Conservation (phyloP, 164 flowering plant genomes). For the Kalanchoe fedtschenkoi region DNA sequence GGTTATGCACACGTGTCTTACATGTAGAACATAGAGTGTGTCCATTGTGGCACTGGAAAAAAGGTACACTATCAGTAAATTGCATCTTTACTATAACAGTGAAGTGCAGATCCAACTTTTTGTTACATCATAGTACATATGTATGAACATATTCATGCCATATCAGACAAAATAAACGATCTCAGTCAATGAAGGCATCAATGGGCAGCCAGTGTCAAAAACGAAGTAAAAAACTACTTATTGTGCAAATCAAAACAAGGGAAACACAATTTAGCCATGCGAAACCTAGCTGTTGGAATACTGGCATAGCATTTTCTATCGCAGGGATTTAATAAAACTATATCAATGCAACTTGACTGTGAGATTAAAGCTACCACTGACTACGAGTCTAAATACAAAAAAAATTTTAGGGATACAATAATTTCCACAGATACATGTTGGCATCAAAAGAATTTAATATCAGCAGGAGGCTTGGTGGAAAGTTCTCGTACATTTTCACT, state of each 20-base stretch:
- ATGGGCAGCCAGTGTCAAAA: too few relatives aligned
- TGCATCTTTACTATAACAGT: not conserved
- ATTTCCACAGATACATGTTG: too few relatives aligned
- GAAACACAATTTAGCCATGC: not conserved
- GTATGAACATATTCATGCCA: too few relatives aligned
- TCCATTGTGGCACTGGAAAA: constrained; percentile 64
- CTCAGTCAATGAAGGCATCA: not conserved
- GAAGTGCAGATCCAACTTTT: not conserved
- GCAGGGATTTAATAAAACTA: not conserved
- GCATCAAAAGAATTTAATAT: too few relatives aligned
- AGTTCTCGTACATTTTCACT: not conserved
- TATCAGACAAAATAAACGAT: not conserved
- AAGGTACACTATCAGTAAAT: not conserved
- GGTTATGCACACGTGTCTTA: constrained; percentile 55
- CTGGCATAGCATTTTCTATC: not conserved
- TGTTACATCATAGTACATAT: too few relatives aligned
- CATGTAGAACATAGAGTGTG: constrained; percentile 67
- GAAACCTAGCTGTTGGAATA: not conserved
- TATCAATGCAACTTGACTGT: not conserved
- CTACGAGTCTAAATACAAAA: too few relatives aligned
- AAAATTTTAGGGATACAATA: too few relatives aligned
- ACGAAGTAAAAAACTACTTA: too few relatives aligned
- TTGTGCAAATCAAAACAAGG: not conserved
- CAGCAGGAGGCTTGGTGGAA: not conserved
- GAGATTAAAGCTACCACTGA: not conserved